Evolutionary conservation across 192 early-diverging fungal genomes (phyloP), one percentile per base, ranked within the genome.

Genomic region (Umbelopsis vinacea): DNA sequence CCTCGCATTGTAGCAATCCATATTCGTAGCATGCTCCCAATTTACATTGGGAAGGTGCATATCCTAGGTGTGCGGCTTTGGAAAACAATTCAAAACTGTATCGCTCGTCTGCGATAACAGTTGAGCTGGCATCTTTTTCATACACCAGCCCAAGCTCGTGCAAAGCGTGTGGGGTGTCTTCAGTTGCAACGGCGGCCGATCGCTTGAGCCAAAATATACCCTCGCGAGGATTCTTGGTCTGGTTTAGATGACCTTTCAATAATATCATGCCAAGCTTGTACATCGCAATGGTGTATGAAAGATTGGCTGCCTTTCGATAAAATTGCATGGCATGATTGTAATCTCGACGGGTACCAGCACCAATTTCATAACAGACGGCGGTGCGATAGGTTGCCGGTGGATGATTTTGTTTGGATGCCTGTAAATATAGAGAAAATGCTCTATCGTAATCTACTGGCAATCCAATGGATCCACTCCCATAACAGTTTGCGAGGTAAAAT

Each of bases 311-410:
- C 79, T 98, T 97, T 68, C 93, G 86, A 81, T 95, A 98, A 76
- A 93, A 98, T 81, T 97, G 94, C 52, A 95, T 85, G 5, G 96
- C 92, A 23, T 93, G 89, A 38, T 82, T 76, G 21, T 89, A 82
- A 76, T 98, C 97, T 14, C 89, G 83, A 63, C 95, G 95, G 23
- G 94, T 96, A 43, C 98, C 98, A 23, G 93, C 92, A 43, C 96
- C 97, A 24, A 93, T 82, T 76, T 99, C 98, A 80, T 98, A 97
- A 84, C 97, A 99, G 17, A 97, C 95, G 3, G 93, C 98, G 0
- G 93, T 91, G 67, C 97, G 88, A 78, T 97, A 98, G 33, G 94
- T 96, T 17, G 96, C 92, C 22, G 90, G 87, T 9, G 96, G 88
- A 74, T 98, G 97, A 82, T 90, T 91, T 73, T 93, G 92, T 76